Conservation (phyloP, 2,329 filamentous ascomycete genomes). For the Fusarium nematophilum region DNA sequence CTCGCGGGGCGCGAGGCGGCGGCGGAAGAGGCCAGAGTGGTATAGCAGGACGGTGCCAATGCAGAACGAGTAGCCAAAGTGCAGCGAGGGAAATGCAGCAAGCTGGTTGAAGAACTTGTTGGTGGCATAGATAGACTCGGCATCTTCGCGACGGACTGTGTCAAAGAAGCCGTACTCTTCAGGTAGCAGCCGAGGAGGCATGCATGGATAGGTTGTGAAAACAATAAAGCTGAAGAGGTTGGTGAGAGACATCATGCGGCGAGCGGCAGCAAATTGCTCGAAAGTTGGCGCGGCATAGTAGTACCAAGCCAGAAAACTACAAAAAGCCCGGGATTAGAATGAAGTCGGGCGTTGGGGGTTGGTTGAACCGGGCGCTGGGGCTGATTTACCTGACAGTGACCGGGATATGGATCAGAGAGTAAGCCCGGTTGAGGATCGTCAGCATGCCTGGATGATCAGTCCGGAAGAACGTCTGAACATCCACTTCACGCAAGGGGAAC, state of each 20-base stretch:
- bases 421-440: conserved; percentile 67
- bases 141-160: conserved; percentile 60
- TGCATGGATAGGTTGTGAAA: conserved; percentile 67
- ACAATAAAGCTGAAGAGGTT: conserved; percentile 66
- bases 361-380: conserved; percentile 21
- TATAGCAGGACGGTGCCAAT: conserved; percentile 65
- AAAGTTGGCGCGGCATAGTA: conserved; percentile 65
- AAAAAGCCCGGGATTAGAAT: neutral
- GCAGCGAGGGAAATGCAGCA: conserved; percentile 68
- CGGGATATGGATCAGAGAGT: conserved; percentile 70
- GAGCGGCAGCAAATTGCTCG: conserved; percentile 50
- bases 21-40: conserved; percentile 60
- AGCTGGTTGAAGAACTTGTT: conserved; percentile 68
- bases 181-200: conserved; percentile 67
- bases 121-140: conserved; percentile 71
- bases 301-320: conserved; percentile 73
- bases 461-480: conserved; percentile 68
- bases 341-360: neutral
- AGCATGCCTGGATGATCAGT: conserved; percentile 63
- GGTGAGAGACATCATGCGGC: conserved; percentile 60
- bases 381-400: conserved; percentile 64
- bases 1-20: conserved; percentile 44
- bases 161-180: conserved; percentile 68
- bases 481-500: conserved; percentile 63
- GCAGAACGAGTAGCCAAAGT: conserved; percentile 67